A percentile compares a stretch with the other conserved stretches of the same genome.
Conservation (phyloP, 768 basidiomycete genomes). For the Trametes meyenii region DNA sequence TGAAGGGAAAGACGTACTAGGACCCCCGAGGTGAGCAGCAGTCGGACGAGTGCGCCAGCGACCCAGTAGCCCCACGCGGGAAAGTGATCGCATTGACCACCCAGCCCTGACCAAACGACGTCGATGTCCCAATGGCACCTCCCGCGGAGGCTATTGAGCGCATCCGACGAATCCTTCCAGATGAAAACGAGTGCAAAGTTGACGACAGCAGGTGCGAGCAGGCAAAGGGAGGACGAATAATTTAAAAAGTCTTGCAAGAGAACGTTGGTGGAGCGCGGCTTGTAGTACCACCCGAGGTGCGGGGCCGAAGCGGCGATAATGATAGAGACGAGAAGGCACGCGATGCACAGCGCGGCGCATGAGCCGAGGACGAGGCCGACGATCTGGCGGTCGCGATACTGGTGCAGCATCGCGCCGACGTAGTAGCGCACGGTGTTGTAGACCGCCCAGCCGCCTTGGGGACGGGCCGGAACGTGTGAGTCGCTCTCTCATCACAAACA, state of each 20-base stretch:
- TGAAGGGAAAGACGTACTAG: constrained; percentile 43
- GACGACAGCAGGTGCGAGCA: constrained; percentile 54
- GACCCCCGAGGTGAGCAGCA: constrained; percentile 52
- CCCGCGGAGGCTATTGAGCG: constrained; percentile 40
- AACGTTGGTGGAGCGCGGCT: constrained; percentile 35
- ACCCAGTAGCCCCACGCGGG: constrained; percentile 59
- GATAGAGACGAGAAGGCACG: constrained; percentile 41
- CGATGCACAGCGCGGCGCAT: constrained; percentile 45
- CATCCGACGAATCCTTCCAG: constrained; percentile 49
- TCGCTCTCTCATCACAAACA: neutral
- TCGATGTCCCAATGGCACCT: constrained; percentile 72
- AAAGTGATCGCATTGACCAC: constrained; percentile 34
- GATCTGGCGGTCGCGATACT: constrained; percentile 43
- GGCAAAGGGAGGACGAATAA: constrained; percentile 46
- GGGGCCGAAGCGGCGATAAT: constrained; percentile 45
- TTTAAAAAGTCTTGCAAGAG: constrained; percentile 41
- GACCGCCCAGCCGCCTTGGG: constrained; percentile 56
- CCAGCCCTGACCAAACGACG: constrained; percentile 58
- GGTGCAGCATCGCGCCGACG: constrained; percentile 53
- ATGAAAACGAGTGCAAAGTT: constrained; percentile 58
- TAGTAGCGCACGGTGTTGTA: constrained; percentile 71
- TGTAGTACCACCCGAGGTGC: constrained; percentile 34
- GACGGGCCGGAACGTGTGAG: neutral
- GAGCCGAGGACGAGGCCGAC: constrained; percentile 53
- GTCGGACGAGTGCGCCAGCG: constrained; percentile 51